These are phyloP conservation scores for Ampelocalamus luodianensis DNA, from an alignment of 176 grass and related monocot genomes.

Conservation along the genomic window DNA sequence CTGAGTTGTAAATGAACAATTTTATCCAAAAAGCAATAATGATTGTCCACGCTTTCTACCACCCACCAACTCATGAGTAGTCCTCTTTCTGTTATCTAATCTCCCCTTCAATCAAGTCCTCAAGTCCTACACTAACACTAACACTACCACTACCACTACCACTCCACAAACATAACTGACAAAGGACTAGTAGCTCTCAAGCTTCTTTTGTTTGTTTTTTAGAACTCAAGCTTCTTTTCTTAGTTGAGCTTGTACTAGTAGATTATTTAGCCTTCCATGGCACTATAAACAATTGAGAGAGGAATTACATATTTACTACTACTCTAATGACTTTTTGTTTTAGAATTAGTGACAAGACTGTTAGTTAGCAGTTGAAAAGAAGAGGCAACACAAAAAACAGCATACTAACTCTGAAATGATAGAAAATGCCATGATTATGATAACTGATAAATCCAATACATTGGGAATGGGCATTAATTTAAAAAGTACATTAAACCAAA, in stretches of 20 bases:
- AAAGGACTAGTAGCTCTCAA: constrained; percentile 35
- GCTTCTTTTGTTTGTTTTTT: constrained; percentile 22
- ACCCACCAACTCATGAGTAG: constrained; percentile 44
- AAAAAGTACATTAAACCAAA: neutral
- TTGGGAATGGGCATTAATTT: constrained; percentile 38
- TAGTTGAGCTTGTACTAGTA: constrained; percentile 12
- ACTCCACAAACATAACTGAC: constrained; percentile 25
- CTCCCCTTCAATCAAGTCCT: constrained; percentile 16
- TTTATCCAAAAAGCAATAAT: constrained; percentile 37
- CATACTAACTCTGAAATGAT: constrained; percentile 19
- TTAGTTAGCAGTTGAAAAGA: constrained; percentile 39
- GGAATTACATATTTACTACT: neutral
- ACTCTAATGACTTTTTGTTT: constrained; percentile 29
- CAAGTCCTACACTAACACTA: constrained; percentile 20
- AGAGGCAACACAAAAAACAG: neutral
- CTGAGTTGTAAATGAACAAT: constrained; percentile 14
- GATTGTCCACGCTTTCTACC: constrained; percentile 35
- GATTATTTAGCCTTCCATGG: constrained; percentile 13
- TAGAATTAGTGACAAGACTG: constrained; percentile 17
- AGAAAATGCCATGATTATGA: constrained; percentile 16
- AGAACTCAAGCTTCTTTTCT: constrained; percentile 30
- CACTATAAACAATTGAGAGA: neutral
- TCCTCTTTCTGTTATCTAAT: constrained; percentile 43
- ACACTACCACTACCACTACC: constrained; percentile 28
- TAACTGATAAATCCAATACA: constrained; percentile 30